Evolutionary conservation across 164 flowering plant species (phyloP), one percentile per base, ranked within the genome.

Genomic region (Houttuynia cordata): DNA sequence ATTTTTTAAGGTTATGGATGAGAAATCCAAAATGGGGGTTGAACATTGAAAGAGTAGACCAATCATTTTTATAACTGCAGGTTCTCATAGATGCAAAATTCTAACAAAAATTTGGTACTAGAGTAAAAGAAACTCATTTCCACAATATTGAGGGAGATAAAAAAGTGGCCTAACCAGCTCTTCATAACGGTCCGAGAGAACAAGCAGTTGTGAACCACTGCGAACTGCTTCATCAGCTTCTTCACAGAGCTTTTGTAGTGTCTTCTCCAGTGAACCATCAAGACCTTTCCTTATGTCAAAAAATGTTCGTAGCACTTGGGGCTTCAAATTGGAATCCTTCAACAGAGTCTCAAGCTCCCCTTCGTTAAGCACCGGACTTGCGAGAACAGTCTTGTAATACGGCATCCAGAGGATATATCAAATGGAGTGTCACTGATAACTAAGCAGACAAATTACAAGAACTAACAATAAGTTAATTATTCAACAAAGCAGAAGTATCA

Each of bases 141-240:
- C 17, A 21, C 7, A 50, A 13, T 10, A 37, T 17, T 10, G 17
- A 17, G 9, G 53, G 55, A 40, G 63, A 8, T 10, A 13, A 49
- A 66, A 4, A 56, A 49, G 23, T 52, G 45, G 24, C 30, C 80
- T 66, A 70, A 94, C 99, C 83, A 85, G 78, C 51, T 78, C 86
- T 70, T 87, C 97, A 66, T 87, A 73, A 56, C 96, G 88, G 69
- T 94, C 99, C 68, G 97, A 94, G 45, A 94, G 87, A 73, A 94
- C 75, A 73, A 94, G 97, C 62, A 94, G 73, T 64, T 94, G 96
- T 21, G 88, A 88, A 76, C 97, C 99, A 81, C 77, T 88, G 67
- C 93, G 80, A 68, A 94, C 99, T 76, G 97, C 99, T 70, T 91
- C 99, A 75, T 94, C 99, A 65, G 97, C 97, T 53, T 82, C 88